Conservation (phyloP, 176 grass and related monocot species). For the Lolium rigidum region DNA sequence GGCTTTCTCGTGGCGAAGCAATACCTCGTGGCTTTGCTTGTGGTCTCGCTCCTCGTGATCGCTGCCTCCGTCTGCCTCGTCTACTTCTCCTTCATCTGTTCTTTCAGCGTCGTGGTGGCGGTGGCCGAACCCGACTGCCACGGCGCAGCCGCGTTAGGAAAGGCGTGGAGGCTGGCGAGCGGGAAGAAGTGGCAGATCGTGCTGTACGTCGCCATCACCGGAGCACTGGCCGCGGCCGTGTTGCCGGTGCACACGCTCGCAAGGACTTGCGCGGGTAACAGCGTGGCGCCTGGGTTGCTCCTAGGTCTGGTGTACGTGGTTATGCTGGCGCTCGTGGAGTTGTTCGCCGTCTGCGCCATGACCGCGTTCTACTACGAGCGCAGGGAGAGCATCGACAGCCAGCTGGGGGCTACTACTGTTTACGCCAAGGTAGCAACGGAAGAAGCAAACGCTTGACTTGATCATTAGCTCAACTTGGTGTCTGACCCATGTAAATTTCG, state of each 20-base stretch:
- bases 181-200: not conserved
- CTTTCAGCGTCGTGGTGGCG: constrained; percentile 25
- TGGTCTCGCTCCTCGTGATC: not conserved
- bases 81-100: not conserved
- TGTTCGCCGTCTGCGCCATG: constrained; percentile 26
- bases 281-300: constrained; percentile 6
- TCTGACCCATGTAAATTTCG: too few species aligned
- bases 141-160: not conserved
- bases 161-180: constrained; percentile 19
- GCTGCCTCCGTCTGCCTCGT: not conserved
- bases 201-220: not conserved
- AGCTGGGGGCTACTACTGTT: not conserved
- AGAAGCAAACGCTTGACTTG: constrained; percentile 4
- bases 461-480: not conserved
- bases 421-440: not conserved
- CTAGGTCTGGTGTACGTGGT: not conserved
- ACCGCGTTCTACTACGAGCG: constrained; percentile 43
- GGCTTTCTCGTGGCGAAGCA: not conserved
- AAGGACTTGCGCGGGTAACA: not conserved
- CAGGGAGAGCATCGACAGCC: not conserved
- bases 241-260: constrained; percentile 6
- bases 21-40: not conserved
- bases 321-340: not conserved
- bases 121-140: constrained; percentile 36
- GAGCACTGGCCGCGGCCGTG: not conserved